These are phyloP conservation scores for Fusarium azukiicola DNA, from an alignment of 2,329 filamentous ascomycete genomes.

Conservation along the genomic window DNA sequence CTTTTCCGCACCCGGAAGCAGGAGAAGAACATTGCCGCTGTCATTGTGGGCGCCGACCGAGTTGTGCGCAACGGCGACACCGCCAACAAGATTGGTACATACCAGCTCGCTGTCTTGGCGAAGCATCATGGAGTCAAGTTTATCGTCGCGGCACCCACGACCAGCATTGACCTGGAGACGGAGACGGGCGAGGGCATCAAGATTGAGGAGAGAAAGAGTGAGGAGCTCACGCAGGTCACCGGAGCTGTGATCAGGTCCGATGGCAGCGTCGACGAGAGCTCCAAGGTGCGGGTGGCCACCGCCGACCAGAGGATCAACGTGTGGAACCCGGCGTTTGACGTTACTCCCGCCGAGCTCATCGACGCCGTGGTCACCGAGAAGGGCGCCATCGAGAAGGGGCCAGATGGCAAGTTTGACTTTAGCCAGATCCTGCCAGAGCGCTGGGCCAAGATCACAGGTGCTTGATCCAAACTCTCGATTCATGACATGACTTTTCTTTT, in stretches of 20 bases:
- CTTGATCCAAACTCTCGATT: constrained; percentile 36
- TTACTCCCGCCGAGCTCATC: constrained; percentile 93
- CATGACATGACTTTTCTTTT: constrained; percentile 26
- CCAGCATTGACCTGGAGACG: constrained; percentile 94
- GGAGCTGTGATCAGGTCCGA: constrained; percentile 85
- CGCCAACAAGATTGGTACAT: constrained; percentile 99
- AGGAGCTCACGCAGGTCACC: constrained; percentile 92
- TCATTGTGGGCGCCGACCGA: constrained; percentile 96
- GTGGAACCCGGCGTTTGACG: constrained; percentile 99
- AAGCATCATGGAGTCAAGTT: constrained; percentile 95
- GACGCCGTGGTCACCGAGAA: constrained; percentile 97
- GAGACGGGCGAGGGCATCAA: constrained; percentile 89
- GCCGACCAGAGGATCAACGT: constrained; percentile 89
- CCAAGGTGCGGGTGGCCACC: constrained; percentile 87
- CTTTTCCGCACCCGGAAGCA: constrained; percentile 84
- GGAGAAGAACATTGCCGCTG: constrained; percentile 86
- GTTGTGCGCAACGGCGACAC: constrained; percentile 98
- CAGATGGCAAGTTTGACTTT: constrained; percentile 85
- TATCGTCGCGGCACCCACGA: constrained; percentile 95
- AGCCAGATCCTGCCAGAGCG: constrained; percentile 76
- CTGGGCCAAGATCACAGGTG: constrained; percentile 65
- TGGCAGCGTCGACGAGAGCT: constrained; percentile 80
- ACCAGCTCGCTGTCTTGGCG: constrained; percentile 94
- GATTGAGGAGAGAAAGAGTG: constrained; percentile 92
- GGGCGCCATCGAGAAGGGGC: constrained; percentile 90